These are phyloP conservation scores for Exophiala mesophila DNA, from an alignment of 2,329 filamentous ascomycete species.

Conservation along the genomic window DNA sequence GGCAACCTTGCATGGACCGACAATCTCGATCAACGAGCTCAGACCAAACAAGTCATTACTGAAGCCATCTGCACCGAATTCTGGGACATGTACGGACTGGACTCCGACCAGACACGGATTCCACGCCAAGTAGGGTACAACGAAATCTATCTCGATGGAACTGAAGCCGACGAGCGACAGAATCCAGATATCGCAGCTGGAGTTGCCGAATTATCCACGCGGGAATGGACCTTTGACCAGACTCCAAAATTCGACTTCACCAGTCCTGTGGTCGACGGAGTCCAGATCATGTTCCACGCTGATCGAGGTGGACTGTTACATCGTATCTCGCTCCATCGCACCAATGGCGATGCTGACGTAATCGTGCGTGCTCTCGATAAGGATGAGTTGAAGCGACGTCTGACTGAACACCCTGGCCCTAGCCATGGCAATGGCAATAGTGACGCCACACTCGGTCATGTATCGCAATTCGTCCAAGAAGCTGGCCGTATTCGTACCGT, in stretches of 20 bases:
- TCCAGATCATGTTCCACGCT: slow-evolving; percentile 16
- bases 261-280: slow-evolving; percentile 13
- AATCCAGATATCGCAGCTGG: slow-evolving; percentile 16
- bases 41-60: slow-evolving; percentile 11
- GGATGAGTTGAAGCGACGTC: too few relatives aligned
- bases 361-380: too few relatives aligned
- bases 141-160: slow-evolving; percentile 13
- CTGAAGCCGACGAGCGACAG: slow-evolving; percentile 6
- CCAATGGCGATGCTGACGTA: too few relatives aligned
- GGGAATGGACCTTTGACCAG: slow-evolving; percentile 23
- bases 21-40: slow-evolving; percentile 1
- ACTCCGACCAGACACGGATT: background rate
- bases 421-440: too few relatives aligned
- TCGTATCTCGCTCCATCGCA: background rate
- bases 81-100: slow-evolving; percentile 15
- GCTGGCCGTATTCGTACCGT: too few relatives aligned
- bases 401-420: too few relatives aligned
- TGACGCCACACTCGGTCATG: too few relatives aligned
- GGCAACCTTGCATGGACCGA: slow-evolving; percentile 58
- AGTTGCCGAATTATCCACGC: slow-evolving; percentile 19
- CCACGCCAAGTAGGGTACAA: background rate
- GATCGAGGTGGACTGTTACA: slow-evolving; percentile 17
- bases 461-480: too few relatives aligned
- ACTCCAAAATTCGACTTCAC: slow-evolving; percentile 24
- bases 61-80: slow-evolving; percentile 18